phyloP scores from a whole-genome alignment of 257 asterid genomes.

The Schizonepeta tenuifolia region DNA sequence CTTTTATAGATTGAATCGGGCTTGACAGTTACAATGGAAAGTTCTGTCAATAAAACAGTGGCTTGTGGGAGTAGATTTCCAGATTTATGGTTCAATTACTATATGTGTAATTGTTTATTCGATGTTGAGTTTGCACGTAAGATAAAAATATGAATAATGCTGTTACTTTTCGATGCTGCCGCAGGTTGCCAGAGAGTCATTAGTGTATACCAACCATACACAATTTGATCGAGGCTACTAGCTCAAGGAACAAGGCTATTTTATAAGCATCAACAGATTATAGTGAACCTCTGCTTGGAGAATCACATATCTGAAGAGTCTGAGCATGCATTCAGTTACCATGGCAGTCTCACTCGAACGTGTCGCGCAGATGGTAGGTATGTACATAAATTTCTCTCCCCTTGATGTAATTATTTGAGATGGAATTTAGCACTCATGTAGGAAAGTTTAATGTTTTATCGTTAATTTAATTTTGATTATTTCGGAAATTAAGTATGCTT shows the following conservation, averaged over 20 bases:
- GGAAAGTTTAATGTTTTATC: neutral
- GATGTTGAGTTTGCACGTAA: neutral
- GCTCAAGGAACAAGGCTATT: conserved; percentile 24
- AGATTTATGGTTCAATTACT: neutral
- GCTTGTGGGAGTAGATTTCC: neutral
- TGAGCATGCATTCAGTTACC: conserved; percentile 13
- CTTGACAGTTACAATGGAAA: neutral
- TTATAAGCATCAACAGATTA: conserved; percentile 13
- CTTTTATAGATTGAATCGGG: neutral
- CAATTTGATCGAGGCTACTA: conserved; percentile 32
- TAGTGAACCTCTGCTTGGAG: neutral
- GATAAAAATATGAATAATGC: neutral
- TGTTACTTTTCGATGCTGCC: conserved; percentile 21
- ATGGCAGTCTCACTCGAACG: neutral
- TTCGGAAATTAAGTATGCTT: neutral
- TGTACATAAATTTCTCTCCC: neutral
- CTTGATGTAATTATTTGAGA: conserved; percentile 6
- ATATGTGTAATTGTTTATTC: neutral
- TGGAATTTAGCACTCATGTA: neutral
- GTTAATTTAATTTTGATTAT: neutral
- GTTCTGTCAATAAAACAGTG: neutral
- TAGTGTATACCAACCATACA: conserved; percentile 32
- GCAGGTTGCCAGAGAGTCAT: conserved; percentile 96
- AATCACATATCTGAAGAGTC: conserved; percentile 12
- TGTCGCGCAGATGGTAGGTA: conserved; percentile 28